A percentile compares a stretch with the other conserved stretches of the same genome.
Conservation (phyloP, 768 basidiomycete species). For the Leccinum olivaceopallidum region DNA sequence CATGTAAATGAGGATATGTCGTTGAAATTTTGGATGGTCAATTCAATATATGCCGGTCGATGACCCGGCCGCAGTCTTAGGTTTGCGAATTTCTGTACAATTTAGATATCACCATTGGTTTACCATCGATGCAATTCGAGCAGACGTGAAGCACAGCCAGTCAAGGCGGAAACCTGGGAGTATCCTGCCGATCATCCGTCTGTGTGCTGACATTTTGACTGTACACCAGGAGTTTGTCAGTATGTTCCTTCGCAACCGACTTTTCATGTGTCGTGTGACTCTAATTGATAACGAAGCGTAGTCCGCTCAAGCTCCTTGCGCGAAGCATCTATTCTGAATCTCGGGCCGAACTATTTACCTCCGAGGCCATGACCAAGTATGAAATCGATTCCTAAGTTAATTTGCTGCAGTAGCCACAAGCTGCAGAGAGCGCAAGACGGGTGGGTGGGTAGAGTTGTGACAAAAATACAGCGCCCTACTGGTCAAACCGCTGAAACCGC, state of each 20-base stretch:
- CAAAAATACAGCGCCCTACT: not conserved
- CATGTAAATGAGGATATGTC: slow-evolving; percentile 5
- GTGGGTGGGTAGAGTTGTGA: not conserved
- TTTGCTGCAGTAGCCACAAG: not conserved
- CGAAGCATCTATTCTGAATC: not conserved
- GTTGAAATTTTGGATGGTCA: not conserved
- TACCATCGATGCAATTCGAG: not conserved
- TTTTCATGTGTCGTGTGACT: not conserved
- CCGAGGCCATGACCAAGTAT: not conserved
- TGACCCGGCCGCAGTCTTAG: not conserved
- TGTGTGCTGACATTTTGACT: not conserved
- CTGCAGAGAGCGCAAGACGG: not conserved
- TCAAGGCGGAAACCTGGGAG: not conserved
- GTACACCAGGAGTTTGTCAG: not conserved
- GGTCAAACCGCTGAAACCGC: slow-evolving; percentile 18
- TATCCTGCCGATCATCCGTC: not conserved
- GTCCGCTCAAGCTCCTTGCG: not conserved
- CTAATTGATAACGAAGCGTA: not conserved
- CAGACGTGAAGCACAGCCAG: not conserved
- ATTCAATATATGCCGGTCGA: not conserved
- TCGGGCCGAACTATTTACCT: not conserved
- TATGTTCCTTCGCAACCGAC: not conserved
- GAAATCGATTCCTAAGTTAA: not conserved
- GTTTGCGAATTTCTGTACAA: not conserved
- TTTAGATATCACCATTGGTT: not conserved